Percentiles rank a stretch among this genome's conserved stretches.
Conservation (phyloP, 2,329 filamentous ascomycete species). For the Sarocladiaceae sp. region DNA sequence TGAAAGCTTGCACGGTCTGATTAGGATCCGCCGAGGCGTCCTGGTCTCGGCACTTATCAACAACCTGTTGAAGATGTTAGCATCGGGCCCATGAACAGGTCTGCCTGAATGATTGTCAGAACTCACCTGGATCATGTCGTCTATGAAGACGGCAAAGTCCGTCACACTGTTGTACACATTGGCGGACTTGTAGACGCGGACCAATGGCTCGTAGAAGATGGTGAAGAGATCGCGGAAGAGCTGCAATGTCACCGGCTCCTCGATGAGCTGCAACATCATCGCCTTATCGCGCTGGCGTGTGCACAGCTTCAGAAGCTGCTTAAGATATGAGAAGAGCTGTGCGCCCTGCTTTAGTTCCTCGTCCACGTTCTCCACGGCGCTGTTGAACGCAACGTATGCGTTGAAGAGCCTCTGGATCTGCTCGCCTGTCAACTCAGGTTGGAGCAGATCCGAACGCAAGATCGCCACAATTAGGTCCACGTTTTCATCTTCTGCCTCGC, state of each 20-base stretch:
- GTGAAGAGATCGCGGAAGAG: slow-evolving; percentile 94
- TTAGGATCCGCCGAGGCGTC: slow-evolving; percentile 95
- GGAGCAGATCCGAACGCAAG: slow-evolving; percentile 69
- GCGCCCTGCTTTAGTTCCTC: slow-evolving; percentile 84
- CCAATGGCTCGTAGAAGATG: slow-evolving; percentile 96
- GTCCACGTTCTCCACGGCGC: slow-evolving; percentile 84
- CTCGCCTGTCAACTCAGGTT: slow-evolving; percentile 62
- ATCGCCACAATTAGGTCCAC: slow-evolving; percentile 84
- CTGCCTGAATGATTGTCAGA: neutral
- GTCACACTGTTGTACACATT: slow-evolving; percentile 98
- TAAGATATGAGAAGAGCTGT: slow-evolving; percentile 87
- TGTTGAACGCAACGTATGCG: slow-evolving; percentile 93
- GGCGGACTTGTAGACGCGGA: slow-evolving; percentile 95
- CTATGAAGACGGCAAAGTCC: slow-evolving; percentile 87
- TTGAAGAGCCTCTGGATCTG: slow-evolving; percentile 87
- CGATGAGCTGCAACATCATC: slow-evolving; percentile 94
- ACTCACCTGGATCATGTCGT: slow-evolving; percentile 77
- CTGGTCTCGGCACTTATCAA: slow-evolving; percentile 59
- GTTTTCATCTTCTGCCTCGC: slow-evolving; percentile 65
- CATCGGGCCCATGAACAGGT: neutral
- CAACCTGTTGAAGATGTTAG: slow-evolving; percentile 39
- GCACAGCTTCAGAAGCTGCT: slow-evolving; percentile 88
- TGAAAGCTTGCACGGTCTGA: slow-evolving; percentile 96
- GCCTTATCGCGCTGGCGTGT: slow-evolving; percentile 88
- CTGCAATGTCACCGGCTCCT: slow-evolving; percentile 95